Conservation (phyloP, 2,329 filamentous ascomycete species). For the Arthroderma sp. region DNA sequence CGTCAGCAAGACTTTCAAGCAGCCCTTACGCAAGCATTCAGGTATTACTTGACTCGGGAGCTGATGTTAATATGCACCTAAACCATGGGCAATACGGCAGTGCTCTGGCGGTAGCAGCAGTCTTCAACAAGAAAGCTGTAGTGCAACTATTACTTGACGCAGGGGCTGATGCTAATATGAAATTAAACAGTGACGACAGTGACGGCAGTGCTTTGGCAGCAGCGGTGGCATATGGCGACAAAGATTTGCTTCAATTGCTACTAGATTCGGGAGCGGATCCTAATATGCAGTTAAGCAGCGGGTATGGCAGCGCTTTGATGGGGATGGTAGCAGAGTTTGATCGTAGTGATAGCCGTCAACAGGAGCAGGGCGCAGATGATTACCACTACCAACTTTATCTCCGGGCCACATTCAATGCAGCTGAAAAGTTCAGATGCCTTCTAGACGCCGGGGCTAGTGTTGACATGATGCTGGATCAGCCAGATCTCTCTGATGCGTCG, state of each 20-base stretch:
- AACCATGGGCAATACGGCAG: background rate
- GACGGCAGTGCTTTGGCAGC: constrained; percentile 6
- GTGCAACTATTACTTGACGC: constrained; percentile 8
- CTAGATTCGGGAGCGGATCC: background rate
- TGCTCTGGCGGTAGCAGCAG: background rate
- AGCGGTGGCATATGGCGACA: background rate
- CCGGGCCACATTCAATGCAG: too few species aligned
- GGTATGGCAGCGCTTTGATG: constrained; percentile 1
- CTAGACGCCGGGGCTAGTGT: too few species aligned
- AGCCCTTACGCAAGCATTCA: background rate
- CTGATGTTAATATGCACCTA: constrained; percentile 2
- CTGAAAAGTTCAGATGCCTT: too few species aligned
- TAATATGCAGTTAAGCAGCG: background rate
- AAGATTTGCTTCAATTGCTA: background rate
- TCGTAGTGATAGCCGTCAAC: too few species aligned
- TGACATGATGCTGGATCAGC: too few species aligned
- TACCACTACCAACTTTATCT: too few species aligned
- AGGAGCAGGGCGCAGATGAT: too few species aligned
- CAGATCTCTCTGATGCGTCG: too few species aligned
- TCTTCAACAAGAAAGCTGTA: background rate
- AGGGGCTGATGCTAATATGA: constrained; percentile 6
- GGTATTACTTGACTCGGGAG: constrained; percentile 7
- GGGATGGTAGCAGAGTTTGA: background rate
- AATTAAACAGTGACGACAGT: constrained; percentile 1
- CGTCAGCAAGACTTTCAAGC: constrained; percentile 5